Evolutionary conservation across 495 filamentous ascomycete genomes (phyloP), one percentile per base, ranked within the genome.

Genomic region (Halenospora varia): DNA sequence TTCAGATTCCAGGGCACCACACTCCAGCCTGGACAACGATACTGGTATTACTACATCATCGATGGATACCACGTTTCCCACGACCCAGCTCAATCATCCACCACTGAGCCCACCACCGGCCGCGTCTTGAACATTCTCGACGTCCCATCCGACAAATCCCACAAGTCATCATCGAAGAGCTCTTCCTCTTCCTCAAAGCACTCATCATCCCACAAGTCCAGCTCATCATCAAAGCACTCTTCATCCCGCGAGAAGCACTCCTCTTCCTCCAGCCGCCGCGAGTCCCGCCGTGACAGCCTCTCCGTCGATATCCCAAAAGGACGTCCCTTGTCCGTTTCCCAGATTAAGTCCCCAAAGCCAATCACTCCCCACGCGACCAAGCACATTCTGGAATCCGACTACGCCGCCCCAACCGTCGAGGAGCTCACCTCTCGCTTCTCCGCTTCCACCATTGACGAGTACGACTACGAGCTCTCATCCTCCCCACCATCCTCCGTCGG

Each of bases 11-110:
- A 93, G 76, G 86, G 85, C 70, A 75, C 83, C 46, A 88, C 89
- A 57, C 81, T 96, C 53, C 83, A 92, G 77, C 78, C 88, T 54
- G 90, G 92, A 57, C 81, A 86, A 67, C 86, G 94, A 64, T 97
- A 97, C 86, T 98, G 95, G 94, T 98, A 97, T 84, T 98, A 98
- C 82, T 98, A 96, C 80, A 96, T 98, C 88, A 95, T 97, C 76
- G 94, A 98, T 69, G 94, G 94, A 58, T 97, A 97, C 84, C 92
- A 97, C 73, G 88, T 96, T 71, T 93, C 94, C 48, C 93, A 97
- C 80, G 94, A 98, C 75, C 94, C 95, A 50, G 90, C 89, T 67
- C 83, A 89, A 69, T 82, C 88, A 56, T 90, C 86, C 70, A 96
- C 90, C 74, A 87, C 88, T 68, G 94, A 98, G 80, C 92, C 94